Percentiles rank a stretch among this genome's conserved stretches.
Evolutionary conservation across 1,139 yeast species (phyloP).

Genomic region (Hanseniaspora sp.): DNA sequence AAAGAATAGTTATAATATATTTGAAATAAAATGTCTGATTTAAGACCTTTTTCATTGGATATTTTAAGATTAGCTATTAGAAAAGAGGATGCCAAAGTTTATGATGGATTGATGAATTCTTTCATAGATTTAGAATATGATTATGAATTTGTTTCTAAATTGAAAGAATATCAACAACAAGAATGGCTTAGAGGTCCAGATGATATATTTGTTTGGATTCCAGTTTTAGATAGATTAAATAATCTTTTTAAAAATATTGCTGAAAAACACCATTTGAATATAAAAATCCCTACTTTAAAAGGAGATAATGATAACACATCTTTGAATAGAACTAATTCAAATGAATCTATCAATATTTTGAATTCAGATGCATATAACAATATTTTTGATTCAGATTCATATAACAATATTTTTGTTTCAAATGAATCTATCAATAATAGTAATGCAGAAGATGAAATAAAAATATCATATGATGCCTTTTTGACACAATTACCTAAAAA

Average conservation of each 20-base stretch:
- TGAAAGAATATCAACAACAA: slow-evolving; percentile 20
- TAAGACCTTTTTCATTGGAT: slow-evolving; percentile 21
- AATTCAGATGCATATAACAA: no score
- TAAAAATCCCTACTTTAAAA: slow-evolving; percentile 27
- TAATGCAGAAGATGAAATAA: background rate
- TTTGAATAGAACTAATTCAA: no score
- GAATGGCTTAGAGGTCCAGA: slow-evolving; percentile 62
- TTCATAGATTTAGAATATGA: slow-evolving; percentile 21
- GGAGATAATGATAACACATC: background rate
- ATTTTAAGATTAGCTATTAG: slow-evolving; percentile 27
- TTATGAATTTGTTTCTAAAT: slow-evolving; percentile 22
- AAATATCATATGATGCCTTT: slow-evolving; percentile 7
- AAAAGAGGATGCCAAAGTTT: slow-evolving; percentile 25
- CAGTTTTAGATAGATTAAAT: slow-evolving; percentile 66
- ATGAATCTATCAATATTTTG: no score
- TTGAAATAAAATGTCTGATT: background rate
- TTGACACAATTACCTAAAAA: slow-evolving; percentile 37
- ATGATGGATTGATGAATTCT: slow-evolving; percentile 28
- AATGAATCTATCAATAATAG: background rate
- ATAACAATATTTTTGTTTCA: no score
- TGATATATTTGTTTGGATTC: slow-evolving; percentile 67
- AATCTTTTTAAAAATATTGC: slow-evolving; percentile 46
- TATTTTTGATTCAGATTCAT: no score
- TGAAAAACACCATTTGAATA: slow-evolving; percentile 37
- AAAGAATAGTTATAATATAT: background rate